Evolutionary conservation across 352 stramenopile species (phyloP).

Genomic region (Phytophthora citricola): DNA sequence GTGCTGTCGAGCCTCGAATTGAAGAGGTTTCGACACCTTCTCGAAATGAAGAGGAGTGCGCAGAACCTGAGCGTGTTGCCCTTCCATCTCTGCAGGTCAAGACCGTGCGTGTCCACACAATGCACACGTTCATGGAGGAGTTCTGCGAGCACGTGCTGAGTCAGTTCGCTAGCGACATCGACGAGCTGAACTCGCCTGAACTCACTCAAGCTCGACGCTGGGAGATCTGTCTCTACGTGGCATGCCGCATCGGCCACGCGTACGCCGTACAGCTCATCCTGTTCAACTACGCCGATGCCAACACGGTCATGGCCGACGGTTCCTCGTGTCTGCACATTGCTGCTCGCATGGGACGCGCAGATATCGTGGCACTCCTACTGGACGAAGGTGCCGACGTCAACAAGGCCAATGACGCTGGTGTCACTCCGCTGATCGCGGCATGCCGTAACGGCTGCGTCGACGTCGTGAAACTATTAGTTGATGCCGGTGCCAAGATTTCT

Average conservation of each 20-base stretch:
- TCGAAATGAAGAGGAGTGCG: constrained; percentile 15
- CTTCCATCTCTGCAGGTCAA: constrained; percentile 68
- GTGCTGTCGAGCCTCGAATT: constrained; percentile 18
- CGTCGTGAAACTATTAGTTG: constrained; percentile 60
- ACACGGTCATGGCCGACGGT: constrained; percentile 64
- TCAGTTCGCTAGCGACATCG: constrained; percentile 72
- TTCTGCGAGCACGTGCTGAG: constrained; percentile 74
- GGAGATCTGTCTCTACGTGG: constrained; percentile 79
- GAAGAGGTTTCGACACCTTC: constrained; percentile 11
- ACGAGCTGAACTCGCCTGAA: constrained; percentile 51
- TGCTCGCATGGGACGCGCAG: constrained; percentile 67
- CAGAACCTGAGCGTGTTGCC: constrained; percentile 8
- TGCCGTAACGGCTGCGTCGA: constrained; percentile 70
- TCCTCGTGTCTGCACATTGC: constrained; percentile 81
- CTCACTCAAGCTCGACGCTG: constrained; percentile 64
- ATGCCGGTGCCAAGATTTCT: constrained; percentile 51
- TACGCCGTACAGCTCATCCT: constrained; percentile 80
- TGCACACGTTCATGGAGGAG: constrained; percentile 84
- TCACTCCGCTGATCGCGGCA: constrained; percentile 77
- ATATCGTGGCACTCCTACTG: constrained; percentile 70
- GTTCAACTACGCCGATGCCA: constrained; percentile 76
- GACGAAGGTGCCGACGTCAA: constrained; percentile 75
- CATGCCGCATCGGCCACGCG: constrained; percentile 73
- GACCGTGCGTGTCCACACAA: constrained; percentile 65
- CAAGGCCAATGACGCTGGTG: constrained; percentile 58